phyloP scores from a whole-genome alignment of 192 early-diverging fungal species.

The Coemansia nantahalensis region DNA sequence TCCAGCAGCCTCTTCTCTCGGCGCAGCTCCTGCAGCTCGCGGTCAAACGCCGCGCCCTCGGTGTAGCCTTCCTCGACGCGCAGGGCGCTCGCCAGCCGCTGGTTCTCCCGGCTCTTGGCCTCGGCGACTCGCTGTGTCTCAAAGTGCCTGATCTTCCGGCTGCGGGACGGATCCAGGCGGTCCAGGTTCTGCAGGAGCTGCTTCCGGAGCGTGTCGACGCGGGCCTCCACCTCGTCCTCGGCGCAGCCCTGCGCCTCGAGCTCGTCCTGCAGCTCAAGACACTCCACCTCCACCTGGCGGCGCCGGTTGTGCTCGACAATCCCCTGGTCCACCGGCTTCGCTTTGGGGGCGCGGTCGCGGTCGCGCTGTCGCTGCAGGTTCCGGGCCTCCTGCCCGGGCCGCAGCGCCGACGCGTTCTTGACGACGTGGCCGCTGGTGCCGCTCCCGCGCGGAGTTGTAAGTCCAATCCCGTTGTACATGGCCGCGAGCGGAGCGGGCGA shows the following conservation, averaged over 20 bases:
- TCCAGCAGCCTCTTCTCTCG: conserved; percentile 27
- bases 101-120: conserved; percentile 69
- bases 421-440: conserved; percentile 98
- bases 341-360: conserved; percentile 46
- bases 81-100: conserved; percentile 62
- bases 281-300: conserved; percentile 84
- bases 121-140: conserved; percentile 71
- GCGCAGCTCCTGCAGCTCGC: conserved; percentile 60
- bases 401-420: conserved; percentile 77
- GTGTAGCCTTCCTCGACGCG: conserved; percentile 64
- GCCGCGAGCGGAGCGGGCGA: too few relatives aligned
- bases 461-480: conserved; percentile 82
- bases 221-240: conserved; percentile 66
- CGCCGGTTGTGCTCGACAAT: conserved; percentile 85
- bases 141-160: conserved; percentile 47
- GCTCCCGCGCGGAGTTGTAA: conserved; percentile 73
- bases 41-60: conserved; percentile 73
- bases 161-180: conserved; percentile 9
- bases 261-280: conserved; percentile 73
- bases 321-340: conserved; percentile 39
- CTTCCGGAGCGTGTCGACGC: conserved; percentile 60
- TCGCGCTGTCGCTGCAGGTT: neutral
- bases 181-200: conserved; percentile 58
- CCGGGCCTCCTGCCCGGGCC: conserved; percentile 60
- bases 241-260: conserved; percentile 71